Evolutionary conservation across 495 filamentous ascomycete species (phyloP), one percentile per base, ranked within the genome.

Genomic region (Neurospora sp.): DNA sequence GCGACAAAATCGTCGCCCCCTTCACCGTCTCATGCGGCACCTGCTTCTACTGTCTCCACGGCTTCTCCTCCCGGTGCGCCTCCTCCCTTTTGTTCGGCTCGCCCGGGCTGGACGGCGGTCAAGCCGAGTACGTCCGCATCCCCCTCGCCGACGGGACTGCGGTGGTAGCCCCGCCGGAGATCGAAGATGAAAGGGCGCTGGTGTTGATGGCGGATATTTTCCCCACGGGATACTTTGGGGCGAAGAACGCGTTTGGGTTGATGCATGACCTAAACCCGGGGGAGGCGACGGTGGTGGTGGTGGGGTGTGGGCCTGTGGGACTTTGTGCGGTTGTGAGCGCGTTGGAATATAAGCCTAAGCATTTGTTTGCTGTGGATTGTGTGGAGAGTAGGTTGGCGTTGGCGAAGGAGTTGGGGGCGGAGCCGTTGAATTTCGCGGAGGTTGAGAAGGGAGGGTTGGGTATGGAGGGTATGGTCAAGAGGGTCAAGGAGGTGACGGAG

Each of bases 121-220:
- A 99, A 82, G 95, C 96, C 38, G 91, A 97, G 84, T 98, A 91
- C 81, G 92, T 97, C 69, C 90, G 94, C 17, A 88, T 97, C 17
- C 96, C 95, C 4, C 84, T 92, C 73, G 95, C 96, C 59, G 94
- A 97, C 76, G 89, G 90, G 17, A 96, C 94, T 3, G 89, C 91
- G 3, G 88, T 94, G 79, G 91, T 90, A 74, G 90, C 94, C 1
- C 93, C 95, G 0, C 79, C 89, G 39, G 91, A 87, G 34, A 91
- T 97, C 69, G 86, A 90, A 24, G 91, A 95, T 74, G 54, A 66
- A 28, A 89, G 92, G 73, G 89, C 88, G 37, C 84, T 97, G 69
- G 90, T 97, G n/a, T 87, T 98, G 15, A 94, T 94, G 92, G 93
- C 92, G 6, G 92, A 95, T 78, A 94, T 95, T 76, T 91, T 90